Evolutionary conservation across 1,139 yeast species (phyloP).

Genomic region (Tardiomyces blankii): DNA sequence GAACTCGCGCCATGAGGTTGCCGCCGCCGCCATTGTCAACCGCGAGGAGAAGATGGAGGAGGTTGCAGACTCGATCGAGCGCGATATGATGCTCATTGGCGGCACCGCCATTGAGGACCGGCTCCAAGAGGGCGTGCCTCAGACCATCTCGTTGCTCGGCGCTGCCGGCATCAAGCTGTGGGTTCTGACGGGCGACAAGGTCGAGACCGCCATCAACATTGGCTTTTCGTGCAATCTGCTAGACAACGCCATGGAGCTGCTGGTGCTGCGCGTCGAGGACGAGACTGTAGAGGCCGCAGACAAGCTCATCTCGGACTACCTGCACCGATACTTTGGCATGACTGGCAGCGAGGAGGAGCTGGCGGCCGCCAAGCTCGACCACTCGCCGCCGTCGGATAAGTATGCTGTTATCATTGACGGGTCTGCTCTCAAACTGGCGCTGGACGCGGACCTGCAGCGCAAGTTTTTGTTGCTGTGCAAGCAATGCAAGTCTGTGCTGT

Average conservation of each 20-base stretch:
- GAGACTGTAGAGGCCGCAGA: slow-evolving; percentile 39
- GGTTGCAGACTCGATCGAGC: slow-evolving; percentile 74
- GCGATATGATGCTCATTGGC: slow-evolving; percentile 61
- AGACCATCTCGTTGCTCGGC: slow-evolving; percentile 71
- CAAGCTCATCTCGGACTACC: slow-evolving; percentile 45
- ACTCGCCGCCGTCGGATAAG: slow-evolving; percentile 64
- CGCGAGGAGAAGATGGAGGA: slow-evolving; percentile 72
- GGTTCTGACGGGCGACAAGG: slow-evolving; percentile 97
- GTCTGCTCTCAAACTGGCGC: slow-evolving; percentile 70
- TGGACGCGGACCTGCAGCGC: slow-evolving; percentile 46
- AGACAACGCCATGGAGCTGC: slow-evolving; percentile 75
- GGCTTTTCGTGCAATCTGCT: slow-evolving; percentile 92
- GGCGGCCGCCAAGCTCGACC: slow-evolving; percentile 54
- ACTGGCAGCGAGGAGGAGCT: slow-evolving; percentile 50
- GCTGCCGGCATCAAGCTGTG: slow-evolving; percentile 92
- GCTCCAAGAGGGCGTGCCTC: slow-evolving; percentile 93
- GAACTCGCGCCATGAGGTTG: slow-evolving; percentile 59
- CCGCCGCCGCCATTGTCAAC: slow-evolving; percentile 58
- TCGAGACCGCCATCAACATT: slow-evolving; percentile 95
- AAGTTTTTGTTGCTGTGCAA: slow-evolving; percentile 81
- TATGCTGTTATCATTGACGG: slow-evolving; percentile 90
- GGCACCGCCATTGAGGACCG: slow-evolving; percentile 98
- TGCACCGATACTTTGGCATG: slow-evolving; percentile 52
- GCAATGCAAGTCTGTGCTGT: slow-evolving; percentile 84
- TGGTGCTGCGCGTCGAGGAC: slow-evolving; percentile 47